These are phyloP conservation scores for Lipomyces mesembrius DNA, from an alignment of 805 yeast species.

Conservation along the genomic window DNA sequence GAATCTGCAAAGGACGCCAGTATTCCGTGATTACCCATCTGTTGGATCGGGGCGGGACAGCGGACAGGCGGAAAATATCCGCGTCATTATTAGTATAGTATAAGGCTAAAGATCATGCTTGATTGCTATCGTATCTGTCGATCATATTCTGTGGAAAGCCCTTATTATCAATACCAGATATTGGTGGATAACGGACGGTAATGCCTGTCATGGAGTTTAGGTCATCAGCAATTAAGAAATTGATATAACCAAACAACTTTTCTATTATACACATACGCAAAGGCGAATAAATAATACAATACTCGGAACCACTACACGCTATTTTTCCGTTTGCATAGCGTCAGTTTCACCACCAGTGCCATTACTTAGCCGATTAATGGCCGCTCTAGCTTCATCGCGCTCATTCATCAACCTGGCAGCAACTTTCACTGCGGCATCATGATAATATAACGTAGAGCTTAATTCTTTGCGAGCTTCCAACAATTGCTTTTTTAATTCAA, in stretches of 20 bases:
- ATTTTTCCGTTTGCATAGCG: not conserved
- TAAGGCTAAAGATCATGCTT: too few species aligned
- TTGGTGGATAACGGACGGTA: too few species aligned
- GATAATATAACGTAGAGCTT: constrained; percentile 75
- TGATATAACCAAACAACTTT: not conserved
- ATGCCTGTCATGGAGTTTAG: too few species aligned
- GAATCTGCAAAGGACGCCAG: too few species aligned
- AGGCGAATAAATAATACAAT: not conserved
- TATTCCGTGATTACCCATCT: too few species aligned
- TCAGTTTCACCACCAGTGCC: not conserved
- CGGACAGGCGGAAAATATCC: too few species aligned
- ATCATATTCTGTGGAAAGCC: too few species aligned
- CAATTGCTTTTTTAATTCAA: constrained; percentile 72
- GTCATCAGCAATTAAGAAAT: not conserved
- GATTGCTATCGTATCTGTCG: too few species aligned
- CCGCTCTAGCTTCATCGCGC: constrained; percentile 69
- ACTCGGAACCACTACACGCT: not conserved
- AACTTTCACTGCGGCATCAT: constrained; percentile 88
- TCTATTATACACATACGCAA: not conserved
- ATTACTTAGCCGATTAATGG: constrained; percentile 40
- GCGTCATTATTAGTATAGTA: too few species aligned
- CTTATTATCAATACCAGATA: too few species aligned
- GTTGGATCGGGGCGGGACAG: too few species aligned
- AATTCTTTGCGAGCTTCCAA: constrained; percentile 68
- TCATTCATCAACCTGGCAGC: constrained; percentile 75